Evolutionary conservation across 352 stramenopile genomes (phyloP).

Genomic region (Phytopythium ostracodes): DNA sequence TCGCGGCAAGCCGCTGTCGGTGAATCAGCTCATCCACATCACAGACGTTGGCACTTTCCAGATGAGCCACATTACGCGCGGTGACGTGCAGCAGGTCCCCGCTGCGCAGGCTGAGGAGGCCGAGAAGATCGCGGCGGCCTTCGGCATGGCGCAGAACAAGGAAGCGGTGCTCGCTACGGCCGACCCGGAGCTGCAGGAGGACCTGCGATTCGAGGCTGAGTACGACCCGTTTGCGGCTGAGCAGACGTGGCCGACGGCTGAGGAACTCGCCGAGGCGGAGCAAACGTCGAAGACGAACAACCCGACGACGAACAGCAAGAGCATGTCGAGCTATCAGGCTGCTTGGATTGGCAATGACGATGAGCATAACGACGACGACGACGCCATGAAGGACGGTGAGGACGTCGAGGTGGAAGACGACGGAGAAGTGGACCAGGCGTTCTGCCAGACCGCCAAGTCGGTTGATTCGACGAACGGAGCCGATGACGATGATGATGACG

Average conservation of each 20-base stretch:
- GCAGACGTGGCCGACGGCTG: conserved; percentile 96
- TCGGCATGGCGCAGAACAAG: conserved; percentile 22
- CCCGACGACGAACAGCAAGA: conserved; percentile 35
- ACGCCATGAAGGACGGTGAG: conserved; percentile 59
- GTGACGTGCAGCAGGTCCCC: conserved; percentile 38
- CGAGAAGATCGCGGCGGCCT: conserved; percentile 16
- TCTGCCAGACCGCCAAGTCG: conserved; percentile 58
- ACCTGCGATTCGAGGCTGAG: conserved; percentile 84
- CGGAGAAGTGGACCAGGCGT: conserved; percentile 66
- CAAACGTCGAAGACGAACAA: conserved; percentile 59
- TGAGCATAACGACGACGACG: conserved; percentile 33
- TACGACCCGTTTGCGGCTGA: conserved; percentile 95
- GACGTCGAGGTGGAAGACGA: conserved; percentile 43
- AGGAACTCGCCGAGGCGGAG: conserved; percentile 92
- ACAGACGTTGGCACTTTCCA: conserved; percentile 95
- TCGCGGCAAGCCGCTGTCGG: conserved; percentile 91
- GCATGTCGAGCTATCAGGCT: conserved; percentile 93
- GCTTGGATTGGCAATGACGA: conserved; percentile 88
- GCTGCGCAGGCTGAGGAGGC: conserved; percentile 29
- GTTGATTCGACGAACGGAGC: conserved; percentile 26
- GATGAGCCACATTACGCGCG: conserved; percentile 68
- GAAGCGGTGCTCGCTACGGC: conserved; percentile 60
- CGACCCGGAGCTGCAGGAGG: conserved; percentile 61
- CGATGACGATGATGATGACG: conserved; percentile 37
- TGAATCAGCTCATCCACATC: conserved; percentile 96